phyloP scores from a whole-genome alignment of 371 early-diverging fungal genomes.

The Zancudomyces culisetae region DNA sequence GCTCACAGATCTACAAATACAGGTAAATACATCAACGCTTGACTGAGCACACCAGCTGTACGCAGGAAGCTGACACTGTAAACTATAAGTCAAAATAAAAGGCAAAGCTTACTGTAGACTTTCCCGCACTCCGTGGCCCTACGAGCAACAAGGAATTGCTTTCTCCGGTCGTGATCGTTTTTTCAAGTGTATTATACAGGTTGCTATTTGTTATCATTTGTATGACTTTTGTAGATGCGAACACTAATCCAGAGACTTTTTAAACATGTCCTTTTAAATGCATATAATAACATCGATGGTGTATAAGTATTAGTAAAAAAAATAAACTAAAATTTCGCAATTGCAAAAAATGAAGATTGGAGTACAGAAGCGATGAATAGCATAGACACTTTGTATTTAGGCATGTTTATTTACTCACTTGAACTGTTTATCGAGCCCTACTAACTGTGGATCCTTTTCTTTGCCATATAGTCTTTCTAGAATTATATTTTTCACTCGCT shows the following conservation, averaged over 20 bases:
- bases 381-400: neutral
- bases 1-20: neutral
- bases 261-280: neutral
- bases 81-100: neutral
- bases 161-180: constrained; percentile 40
- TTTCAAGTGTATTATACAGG: constrained; percentile 28
- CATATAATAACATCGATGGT: neutral
- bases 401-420: constrained; percentile 13
- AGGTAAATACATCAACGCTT: too few species aligned
- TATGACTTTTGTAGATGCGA: neutral
- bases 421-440: constrained; percentile 40
- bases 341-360: neutral
- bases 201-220: neutral
- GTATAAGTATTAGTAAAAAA: neutral
- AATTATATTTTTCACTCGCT: neutral
- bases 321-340: neutral
- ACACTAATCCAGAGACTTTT: neutral
- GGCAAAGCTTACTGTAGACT: constrained; percentile 22
- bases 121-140: constrained; percentile 59
- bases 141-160: constrained; percentile 58
- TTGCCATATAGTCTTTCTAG: neutral
- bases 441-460: constrained; percentile 9
- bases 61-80: too few species aligned
- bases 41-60: too few species aligned
- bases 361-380: neutral